Evolutionary conservation across 1,139 yeast genomes (phyloP).

Genomic region (Suhomyces maxii): DNA sequence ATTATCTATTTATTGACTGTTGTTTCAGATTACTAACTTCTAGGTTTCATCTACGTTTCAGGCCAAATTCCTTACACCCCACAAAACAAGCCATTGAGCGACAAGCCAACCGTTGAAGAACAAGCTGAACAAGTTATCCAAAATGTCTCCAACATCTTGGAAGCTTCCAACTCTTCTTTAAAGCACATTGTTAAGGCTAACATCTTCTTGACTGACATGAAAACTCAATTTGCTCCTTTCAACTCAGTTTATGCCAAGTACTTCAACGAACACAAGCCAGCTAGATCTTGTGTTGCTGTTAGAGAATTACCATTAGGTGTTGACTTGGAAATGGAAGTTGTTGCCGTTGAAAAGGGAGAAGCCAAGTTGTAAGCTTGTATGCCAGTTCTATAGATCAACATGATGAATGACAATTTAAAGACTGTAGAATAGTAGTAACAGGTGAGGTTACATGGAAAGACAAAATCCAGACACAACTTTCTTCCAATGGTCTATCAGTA

Average conservation of each 20-base stretch:
- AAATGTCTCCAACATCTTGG: conserved; percentile 73
- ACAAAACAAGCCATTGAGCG: conserved; percentile 77
- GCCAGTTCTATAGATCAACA: neutral
- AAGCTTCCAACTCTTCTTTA: conserved; percentile 79
- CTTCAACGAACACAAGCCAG: conserved; percentile 83
- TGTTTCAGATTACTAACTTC: conserved; percentile 22
- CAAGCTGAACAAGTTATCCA: conserved; percentile 84
- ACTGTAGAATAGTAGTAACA: too few species aligned
- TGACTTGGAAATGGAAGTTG: conserved; percentile 71
- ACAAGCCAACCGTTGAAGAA: conserved; percentile 62
- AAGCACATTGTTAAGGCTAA: conserved; percentile 83
- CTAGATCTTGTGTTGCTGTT: conserved; percentile 95
- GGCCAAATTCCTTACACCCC: conserved; percentile 94
- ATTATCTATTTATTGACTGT: too few species aligned
- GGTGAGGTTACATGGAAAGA: too few species aligned
- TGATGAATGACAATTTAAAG: neutral
- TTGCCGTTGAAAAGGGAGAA: conserved; percentile 64
- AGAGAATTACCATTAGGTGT: conserved; percentile 82
- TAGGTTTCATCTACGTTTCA: conserved; percentile 81
- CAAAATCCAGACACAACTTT: too few species aligned
- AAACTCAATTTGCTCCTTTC: conserved; percentile 69
- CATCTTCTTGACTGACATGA: conserved; percentile 86
- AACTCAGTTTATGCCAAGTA: conserved; percentile 81
- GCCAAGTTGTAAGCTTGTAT: conserved; percentile 32
- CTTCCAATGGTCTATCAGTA: too few species aligned